These are phyloP conservation scores for Boletellus ananiceps DNA, from an alignment of 768 basidiomycete species.

Conservation along the genomic window DNA sequence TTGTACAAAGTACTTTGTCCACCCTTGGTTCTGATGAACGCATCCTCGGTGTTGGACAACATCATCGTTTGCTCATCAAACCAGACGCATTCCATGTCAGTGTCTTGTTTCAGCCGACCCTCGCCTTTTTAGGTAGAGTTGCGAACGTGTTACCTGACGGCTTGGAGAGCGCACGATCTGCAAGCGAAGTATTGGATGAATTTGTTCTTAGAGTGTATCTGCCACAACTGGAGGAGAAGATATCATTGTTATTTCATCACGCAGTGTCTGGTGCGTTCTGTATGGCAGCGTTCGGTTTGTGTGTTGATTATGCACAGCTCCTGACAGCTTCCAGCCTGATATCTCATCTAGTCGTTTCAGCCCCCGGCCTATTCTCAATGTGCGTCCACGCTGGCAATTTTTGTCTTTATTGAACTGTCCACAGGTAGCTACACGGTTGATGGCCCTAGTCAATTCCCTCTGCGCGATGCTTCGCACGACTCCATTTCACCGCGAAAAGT, in stretches of 20 bases:
- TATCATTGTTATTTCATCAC: slow-evolving; percentile 80
- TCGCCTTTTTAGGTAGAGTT: slow-evolving; percentile 76
- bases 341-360: slow-evolving; percentile 60
- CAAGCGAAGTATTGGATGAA: slow-evolving; percentile 78
- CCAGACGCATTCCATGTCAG: slow-evolving; percentile 95
- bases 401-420: slow-evolving; percentile 3
- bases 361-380: slow-evolving; percentile 74
- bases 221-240: slow-evolving; percentile 93
- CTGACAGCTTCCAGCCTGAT: slow-evolving; percentile 87
- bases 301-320: slow-evolving; percentile 39
- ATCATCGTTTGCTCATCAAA: slow-evolving; percentile 80
- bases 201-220: slow-evolving; percentile 92
- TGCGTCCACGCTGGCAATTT: slow-evolving; percentile 23
- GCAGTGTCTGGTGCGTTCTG: slow-evolving; percentile 59
- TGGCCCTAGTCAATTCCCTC: slow-evolving; percentile 87
- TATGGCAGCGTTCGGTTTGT: neutral
- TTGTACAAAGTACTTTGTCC: slow-evolving; percentile 55
- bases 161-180: slow-evolving; percentile 56
- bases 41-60: slow-evolving; percentile 64
- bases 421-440: slow-evolving; percentile 78
- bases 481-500: slow-evolving; percentile 93
- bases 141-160: slow-evolving; percentile 70
- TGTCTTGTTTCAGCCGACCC: slow-evolving; percentile 90
- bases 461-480: slow-evolving; percentile 88
- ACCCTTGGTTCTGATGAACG: slow-evolving; percentile 70